These are phyloP conservation scores for Phytophthora citricola DNA, from an alignment of 352 stramenopile genomes.

Conservation along the genomic window DNA sequence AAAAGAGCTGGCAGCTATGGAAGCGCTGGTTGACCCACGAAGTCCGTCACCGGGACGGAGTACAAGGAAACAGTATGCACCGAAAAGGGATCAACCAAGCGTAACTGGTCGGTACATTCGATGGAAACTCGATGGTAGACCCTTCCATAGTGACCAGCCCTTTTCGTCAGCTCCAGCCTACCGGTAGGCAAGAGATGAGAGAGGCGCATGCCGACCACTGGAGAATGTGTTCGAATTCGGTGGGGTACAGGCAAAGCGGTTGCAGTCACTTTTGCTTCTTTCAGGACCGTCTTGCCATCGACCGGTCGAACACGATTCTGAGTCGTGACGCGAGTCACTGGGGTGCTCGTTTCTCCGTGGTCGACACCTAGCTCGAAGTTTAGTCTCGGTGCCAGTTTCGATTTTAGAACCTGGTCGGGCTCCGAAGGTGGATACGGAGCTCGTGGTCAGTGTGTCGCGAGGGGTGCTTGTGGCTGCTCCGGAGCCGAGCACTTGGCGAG, in stretches of 20 bases:
- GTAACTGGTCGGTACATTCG: no score
- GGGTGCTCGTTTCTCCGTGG: slow-evolving; percentile 6
- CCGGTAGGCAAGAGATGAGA: slow-evolving; percentile 13
- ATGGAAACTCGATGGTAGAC: no score
- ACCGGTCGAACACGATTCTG: slow-evolving; percentile 19
- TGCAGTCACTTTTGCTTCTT: slow-evolving; percentile 4
- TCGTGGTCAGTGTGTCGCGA: no score
- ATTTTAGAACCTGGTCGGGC: slow-evolving; percentile 15
- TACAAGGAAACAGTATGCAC: no score
- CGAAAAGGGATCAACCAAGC: no score
- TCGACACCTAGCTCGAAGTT: slow-evolving; percentile 24
- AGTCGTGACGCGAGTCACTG: slow-evolving; percentile 27
- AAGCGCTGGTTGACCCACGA: slow-evolving; percentile 20
- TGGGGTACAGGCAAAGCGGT: neutral
- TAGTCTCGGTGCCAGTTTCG: slow-evolving; percentile 28
- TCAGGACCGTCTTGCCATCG: slow-evolving; percentile 12
- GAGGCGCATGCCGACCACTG: slow-evolving; percentile 17
- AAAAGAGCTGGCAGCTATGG: neutral
- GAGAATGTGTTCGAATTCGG: neutral
- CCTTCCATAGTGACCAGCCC: no score
- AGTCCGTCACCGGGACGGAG: slow-evolving; percentile 28
- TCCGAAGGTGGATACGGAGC: neutral
- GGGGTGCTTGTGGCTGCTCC: no score
- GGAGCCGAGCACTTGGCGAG: neutral
- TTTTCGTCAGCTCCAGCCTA: no score